Base-by-base conservation (phyloP, 768 basidiomycete genomes). In the Boletus edulis region DNA sequence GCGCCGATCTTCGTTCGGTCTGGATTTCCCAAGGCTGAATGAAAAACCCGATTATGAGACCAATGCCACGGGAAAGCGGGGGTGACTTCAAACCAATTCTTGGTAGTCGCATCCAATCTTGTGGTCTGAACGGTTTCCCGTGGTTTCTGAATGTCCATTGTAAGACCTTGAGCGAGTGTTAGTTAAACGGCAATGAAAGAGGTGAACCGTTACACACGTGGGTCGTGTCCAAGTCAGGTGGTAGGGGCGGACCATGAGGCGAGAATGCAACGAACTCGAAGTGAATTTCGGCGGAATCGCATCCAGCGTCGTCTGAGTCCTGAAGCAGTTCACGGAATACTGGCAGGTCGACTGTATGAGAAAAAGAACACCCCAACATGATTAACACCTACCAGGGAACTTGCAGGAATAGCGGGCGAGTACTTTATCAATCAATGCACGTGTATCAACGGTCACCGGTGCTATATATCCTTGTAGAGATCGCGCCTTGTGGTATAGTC, bases 71-170 rank as follows among this genome's bases (percentile, higher is more conserved):
- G 1, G 17, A 31, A 37, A 22, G 8, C 1, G 39, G 13, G 13
- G 18, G 18, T 10, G 31, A 20, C 11, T n/a, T 32, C 45, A 32
- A 14, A 54, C 52, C 52, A 11, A 54, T 54, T 31, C 4, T 47
- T 35, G 46, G 18, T n/a, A 54, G 40, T 15, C 46, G 46, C 27
- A 2, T 8, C 52, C 52, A 54, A 39, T 54, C 52, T 18, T 47
- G n/a, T 2, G 1, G 13, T 18, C 5, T 27, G 14, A 54, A 35
- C 22, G 22, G 31, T n/a, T 32, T 39, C 20, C 52, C 52, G 13
- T 54, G 20, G 32, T 54, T 54, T 27, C 9, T 54, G 46, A 54
- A 54, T n/a, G 39, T 47, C 46, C 52, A 53, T 14, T 53, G 45
- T 3, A 10, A 6, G 11, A 53, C 52, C 52, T 46, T 24, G 31